Percentiles rank a stretch among this genome's conserved stretches.
phyloP scores from a whole-genome alignment of 2,329 filamentous ascomycete genomes.

The Emericellopsis atlantica region DNA sequence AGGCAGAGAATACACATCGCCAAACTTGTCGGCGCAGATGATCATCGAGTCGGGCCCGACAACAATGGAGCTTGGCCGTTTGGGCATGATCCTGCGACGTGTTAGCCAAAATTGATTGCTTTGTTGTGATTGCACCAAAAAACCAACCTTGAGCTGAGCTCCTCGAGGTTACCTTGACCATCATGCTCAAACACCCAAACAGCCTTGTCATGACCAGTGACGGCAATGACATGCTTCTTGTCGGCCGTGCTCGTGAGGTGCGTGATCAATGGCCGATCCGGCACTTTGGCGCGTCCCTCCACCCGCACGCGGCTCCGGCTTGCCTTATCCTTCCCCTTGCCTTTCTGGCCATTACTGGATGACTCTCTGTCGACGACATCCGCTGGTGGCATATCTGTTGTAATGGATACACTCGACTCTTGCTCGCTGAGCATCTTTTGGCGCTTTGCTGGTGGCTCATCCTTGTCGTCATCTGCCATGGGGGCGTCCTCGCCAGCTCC shows the following conservation, averaged over 20 bases:
- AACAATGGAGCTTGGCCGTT: conserved; percentile 67
- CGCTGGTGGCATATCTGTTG: conserved; percentile 8
- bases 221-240: conserved; percentile 57
- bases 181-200: conserved; percentile 70
- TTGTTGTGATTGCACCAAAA: conserved; percentile 12
- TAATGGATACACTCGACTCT: neutral
- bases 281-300: conserved; percentile 7
- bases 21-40: conserved; percentile 85
- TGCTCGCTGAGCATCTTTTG: conserved; percentile 15
- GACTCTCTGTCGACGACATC: conserved; percentile 4
- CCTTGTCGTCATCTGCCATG: conserved; percentile 7
- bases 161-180: conserved; percentile 43
- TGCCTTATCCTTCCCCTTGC: conserved; percentile 16
- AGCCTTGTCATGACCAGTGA: conserved; percentile 86
- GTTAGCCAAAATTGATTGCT: neutral
- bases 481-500: neutral
- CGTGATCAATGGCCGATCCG: conserved; percentile 52
- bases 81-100: conserved; percentile 61
- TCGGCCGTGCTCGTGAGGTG: conserved; percentile 52
- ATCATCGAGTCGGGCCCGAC: conserved; percentile 63
- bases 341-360: conserved; percentile 11
- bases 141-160: conserved; percentile 59
- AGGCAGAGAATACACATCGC: conserved; percentile 85
- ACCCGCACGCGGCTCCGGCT: conserved; percentile 7
- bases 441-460: conserved; percentile 21